phyloP scores from a whole-genome alignment of 805 yeast species.

The Candida manassasensis region DNA sequence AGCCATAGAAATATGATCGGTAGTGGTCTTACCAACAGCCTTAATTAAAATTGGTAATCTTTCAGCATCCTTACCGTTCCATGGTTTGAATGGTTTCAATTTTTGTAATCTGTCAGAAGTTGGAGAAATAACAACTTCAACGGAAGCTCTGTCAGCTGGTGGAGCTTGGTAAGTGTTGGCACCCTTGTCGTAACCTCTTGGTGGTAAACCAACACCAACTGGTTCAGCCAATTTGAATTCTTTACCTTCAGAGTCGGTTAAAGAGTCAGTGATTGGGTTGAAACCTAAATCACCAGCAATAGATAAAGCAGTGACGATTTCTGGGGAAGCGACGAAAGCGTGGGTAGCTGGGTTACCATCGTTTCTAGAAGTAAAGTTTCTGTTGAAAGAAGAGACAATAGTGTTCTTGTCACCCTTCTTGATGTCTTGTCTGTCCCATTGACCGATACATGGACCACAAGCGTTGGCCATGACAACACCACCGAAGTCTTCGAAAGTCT shows the following conservation, averaged over 20 bases:
- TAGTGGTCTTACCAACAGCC: constrained; percentile 96
- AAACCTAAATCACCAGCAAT: constrained; percentile 94
- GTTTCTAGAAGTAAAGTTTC: constrained; percentile 96
- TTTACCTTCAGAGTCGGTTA: constrained; percentile 83
- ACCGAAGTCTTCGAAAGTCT: constrained; percentile 85
- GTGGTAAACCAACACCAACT: constrained; percentile 85
- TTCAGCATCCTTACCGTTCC: constrained; percentile 94
- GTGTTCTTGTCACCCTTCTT: constrained; percentile 95
- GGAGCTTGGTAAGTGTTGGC: constrained; percentile 96
- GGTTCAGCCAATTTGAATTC: constrained; percentile 89
- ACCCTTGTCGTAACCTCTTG: constrained; percentile 87
- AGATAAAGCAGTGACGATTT: constrained; percentile 91
- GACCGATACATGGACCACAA: constrained; percentile 99
- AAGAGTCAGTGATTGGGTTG: constrained; percentile 91
- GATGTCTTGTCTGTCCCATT: constrained; percentile 94
- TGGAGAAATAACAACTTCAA: constrained; percentile 77
- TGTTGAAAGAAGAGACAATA: constrained; percentile 94
- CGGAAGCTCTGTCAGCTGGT: constrained; percentile 76
- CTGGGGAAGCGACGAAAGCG: constrained; percentile 97
- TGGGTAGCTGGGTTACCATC: constrained; percentile 97
- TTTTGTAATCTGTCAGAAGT: constrained; percentile 93
- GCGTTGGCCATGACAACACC: constrained; percentile 96
- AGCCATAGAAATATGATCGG: constrained; percentile 99
- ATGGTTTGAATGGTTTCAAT: constrained; percentile 88
- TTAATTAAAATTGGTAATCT: constrained; percentile 92